Conservation (phyloP, 371 early-diverging fungal genomes). For the Zancudomyces culisetae region DNA sequence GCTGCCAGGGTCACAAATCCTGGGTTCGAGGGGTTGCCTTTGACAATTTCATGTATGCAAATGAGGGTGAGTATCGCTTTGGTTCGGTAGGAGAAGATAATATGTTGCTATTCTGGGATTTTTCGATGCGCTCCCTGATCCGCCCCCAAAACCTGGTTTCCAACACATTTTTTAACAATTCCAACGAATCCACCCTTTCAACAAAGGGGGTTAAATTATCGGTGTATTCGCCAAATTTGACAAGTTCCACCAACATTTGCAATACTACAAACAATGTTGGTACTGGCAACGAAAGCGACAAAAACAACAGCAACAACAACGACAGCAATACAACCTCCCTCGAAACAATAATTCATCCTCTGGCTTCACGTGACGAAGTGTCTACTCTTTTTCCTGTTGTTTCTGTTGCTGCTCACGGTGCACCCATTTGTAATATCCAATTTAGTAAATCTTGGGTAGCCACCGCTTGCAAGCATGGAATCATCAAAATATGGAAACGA, state of each 20-base stretch:
- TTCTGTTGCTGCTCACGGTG: slow-evolving; percentile 42
- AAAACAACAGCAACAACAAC: too few relatives aligned
- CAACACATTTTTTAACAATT: too few relatives aligned
- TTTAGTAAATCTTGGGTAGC: slow-evolving; percentile 70
- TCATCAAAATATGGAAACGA: slow-evolving; percentile 59
- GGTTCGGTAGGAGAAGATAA: slow-evolving; percentile 84
- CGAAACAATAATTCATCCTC: slow-evolving; percentile 34
- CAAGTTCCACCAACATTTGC: too few relatives aligned
- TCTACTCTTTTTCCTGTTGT: slow-evolving; percentile 60
- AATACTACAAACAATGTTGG: too few relatives aligned
- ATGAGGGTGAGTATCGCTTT: slow-evolving; percentile 65
- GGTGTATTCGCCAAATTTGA: slow-evolving; percentile 1
- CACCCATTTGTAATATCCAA: slow-evolving; percentile 47
- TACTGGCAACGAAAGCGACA: too few relatives aligned
- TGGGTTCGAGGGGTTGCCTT: slow-evolving; percentile 79
- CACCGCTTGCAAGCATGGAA: slow-evolving; percentile 63
- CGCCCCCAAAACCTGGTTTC: too few relatives aligned
- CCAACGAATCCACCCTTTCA: background rate
- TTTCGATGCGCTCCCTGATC: slow-evolving; percentile 56
- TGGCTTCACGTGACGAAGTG: slow-evolving; percentile 42
- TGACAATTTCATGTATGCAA: slow-evolving; percentile 65
- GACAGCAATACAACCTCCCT: too few relatives aligned
- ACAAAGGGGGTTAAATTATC: background rate
- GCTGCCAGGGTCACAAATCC: slow-evolving; percentile 87
- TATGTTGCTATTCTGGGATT: slow-evolving; percentile 76